Conservation (phyloP, 345 rosid genomes). For the Trapa bicornis region DNA sequence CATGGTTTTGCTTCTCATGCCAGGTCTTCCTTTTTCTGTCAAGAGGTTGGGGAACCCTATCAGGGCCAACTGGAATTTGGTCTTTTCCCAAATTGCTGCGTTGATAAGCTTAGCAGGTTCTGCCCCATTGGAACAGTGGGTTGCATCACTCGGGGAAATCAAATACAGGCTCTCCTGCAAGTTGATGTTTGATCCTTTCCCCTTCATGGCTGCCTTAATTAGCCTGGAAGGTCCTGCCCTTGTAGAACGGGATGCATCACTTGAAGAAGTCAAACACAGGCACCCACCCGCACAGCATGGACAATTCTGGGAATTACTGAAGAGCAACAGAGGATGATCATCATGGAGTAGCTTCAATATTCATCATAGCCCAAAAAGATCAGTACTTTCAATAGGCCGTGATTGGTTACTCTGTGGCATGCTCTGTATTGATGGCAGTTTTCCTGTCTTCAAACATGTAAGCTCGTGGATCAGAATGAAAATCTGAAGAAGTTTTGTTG, state of each 20-base stretch:
- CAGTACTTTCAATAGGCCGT: constrained; percentile 17
- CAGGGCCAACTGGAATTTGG: constrained; percentile 18
- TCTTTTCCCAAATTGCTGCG: constrained; percentile 10
- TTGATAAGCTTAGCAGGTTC: constrained; percentile 30
- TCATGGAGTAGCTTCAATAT: background rate
- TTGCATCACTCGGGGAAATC: background rate
- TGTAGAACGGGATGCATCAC: no score
- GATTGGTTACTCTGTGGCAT: constrained; percentile 41
- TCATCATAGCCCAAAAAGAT: constrained; percentile 15
- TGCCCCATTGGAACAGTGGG: background rate
- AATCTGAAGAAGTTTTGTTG: constrained; percentile 58
- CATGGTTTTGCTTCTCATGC: constrained; percentile 19
- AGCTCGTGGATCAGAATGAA: constrained; percentile 30
- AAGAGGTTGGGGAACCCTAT: constrained; percentile 16
- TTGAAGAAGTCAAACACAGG: no score
- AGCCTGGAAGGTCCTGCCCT: no score
- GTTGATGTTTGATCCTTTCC: no score
- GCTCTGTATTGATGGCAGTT: constrained; percentile 30
- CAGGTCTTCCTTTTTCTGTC: constrained; percentile 24
- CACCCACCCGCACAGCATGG: background rate
- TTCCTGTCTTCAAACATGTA: background rate
- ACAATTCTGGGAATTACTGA: background rate
- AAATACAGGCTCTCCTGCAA: background rate
- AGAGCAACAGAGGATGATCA: background rate
- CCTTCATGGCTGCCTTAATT: no score